Evolutionary conservation across 257 asterid genomes (phyloP).

Genomic region (Hygrophila difformis): DNA sequence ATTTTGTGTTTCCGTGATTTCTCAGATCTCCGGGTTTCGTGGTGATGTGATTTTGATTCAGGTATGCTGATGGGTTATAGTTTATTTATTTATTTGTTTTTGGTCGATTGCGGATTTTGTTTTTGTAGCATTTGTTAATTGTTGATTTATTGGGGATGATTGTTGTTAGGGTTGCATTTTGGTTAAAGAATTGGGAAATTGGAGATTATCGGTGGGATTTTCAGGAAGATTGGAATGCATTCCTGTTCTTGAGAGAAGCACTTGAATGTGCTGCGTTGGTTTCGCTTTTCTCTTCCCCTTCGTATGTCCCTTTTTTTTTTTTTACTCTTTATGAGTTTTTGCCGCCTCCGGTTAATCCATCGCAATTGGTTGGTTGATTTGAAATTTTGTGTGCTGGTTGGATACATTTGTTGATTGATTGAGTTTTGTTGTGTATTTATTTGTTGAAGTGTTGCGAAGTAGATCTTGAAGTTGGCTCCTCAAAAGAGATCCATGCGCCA

Average conservation of each 20-base stretch:
- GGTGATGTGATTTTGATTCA: constrained; percentile 28
- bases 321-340: not conserved
- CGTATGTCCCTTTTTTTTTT: constrained; percentile 14
- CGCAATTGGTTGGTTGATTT: not conserved
- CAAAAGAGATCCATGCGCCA: constrained; percentile 95
- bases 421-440: constrained; percentile 6
- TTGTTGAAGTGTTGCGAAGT: constrained; percentile 37
- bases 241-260: constrained; percentile 15
- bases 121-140: too few relatives aligned
- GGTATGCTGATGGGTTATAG: constrained; percentile 18
- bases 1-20: too few relatives aligned
- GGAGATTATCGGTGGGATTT: constrained; percentile 9
- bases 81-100: not conserved
- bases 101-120: too few relatives aligned
- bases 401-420: not conserved
- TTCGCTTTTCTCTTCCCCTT: constrained; percentile 9
- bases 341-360: constrained; percentile 5
- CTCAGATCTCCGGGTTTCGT: constrained; percentile 15
- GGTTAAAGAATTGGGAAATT: constrained; percentile 10
- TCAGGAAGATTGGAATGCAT: constrained; percentile 22
- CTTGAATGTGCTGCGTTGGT: constrained; percentile 27
- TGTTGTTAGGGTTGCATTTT: constrained; percentile 12
- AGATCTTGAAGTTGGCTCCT: constrained; percentile 96
- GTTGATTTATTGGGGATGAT: too few relatives aligned
- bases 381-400: constrained; percentile 10